These are phyloP conservation scores for Tetracladium setigerum DNA, from an alignment of 495 filamentous ascomycete genomes.

Conservation along the genomic window DNA sequence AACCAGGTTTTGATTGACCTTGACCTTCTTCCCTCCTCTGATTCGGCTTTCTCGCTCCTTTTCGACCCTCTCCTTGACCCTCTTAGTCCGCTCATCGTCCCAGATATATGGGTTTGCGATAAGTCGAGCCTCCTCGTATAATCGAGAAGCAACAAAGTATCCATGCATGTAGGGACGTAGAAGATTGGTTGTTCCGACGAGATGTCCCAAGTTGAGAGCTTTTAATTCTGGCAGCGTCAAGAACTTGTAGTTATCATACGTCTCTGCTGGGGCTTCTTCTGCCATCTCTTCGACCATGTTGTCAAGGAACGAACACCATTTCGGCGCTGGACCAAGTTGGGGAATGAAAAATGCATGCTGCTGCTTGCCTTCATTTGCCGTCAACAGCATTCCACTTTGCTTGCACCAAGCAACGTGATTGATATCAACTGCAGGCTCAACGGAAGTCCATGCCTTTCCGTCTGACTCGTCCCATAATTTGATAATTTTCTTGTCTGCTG, in stretches of 20 bases:
- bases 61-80: conserved; percentile 84
- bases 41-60: conserved; percentile 91
- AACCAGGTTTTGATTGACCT: conserved; percentile 84
- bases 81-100: conserved; percentile 81
- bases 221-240: conserved; percentile 77
- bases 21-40: conserved; percentile 83
- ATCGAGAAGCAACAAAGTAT: conserved; percentile 85
- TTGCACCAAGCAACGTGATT: conserved; percentile 85
- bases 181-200: conserved; percentile 79
- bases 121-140: conserved; percentile 91
- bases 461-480: conserved; percentile 87
- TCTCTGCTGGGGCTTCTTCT: conserved; percentile 59
- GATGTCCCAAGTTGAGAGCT: conserved; percentile 72
- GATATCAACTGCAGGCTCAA: conserved; percentile 90
- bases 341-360: conserved; percentile 96
- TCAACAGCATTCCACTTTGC: conserved; percentile 85
- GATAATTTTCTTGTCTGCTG: conserved; percentile 89
- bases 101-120: conserved; percentile 89
- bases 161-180: conserved; percentile 97
- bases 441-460: conserved; percentile 85
- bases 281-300: conserved; percentile 98
- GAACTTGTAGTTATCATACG: conserved; percentile 99
- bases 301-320: conserved; percentile 94
- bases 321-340: conserved; percentile 83
- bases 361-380: conserved; percentile 88